A percentile compares a stretch with the other conserved stretches of the same genome.
phyloP scores from a whole-genome alignment of 2,329 filamentous ascomycete genomes.

The Sarocladium kiliense region DNA sequence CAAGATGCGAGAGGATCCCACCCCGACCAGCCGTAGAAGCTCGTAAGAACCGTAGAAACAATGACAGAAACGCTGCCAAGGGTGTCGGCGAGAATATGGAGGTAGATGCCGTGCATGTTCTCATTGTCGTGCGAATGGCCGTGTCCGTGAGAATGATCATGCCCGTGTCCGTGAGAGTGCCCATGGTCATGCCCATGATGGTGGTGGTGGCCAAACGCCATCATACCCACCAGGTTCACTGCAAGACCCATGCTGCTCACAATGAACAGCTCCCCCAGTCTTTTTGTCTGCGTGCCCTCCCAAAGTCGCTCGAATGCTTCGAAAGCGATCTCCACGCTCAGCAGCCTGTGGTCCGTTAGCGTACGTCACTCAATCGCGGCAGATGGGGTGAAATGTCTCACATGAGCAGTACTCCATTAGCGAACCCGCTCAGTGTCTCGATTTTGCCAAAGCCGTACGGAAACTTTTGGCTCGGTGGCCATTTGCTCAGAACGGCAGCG shows the following conservation, averaged over 20 bases:
- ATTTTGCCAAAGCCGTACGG: slow-evolving; percentile 97
- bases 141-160: slow-evolving; percentile 33
- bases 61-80: slow-evolving; percentile 94
- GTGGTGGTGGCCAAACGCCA: slow-evolving; percentile 70
- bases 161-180: slow-evolving; percentile 36
- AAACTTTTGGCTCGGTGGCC: slow-evolving; percentile 83
- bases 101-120: slow-evolving; percentile 96
- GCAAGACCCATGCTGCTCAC: slow-evolving; percentile 82
- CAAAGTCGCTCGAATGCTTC: slow-evolving; percentile 86
- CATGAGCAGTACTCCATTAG: slow-evolving; percentile 93
- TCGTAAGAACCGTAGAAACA: slow-evolving; percentile 80
- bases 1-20: slow-evolving; percentile 95
- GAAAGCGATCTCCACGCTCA: slow-evolving; percentile 93
- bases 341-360: slow-evolving; percentile 52
- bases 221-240: slow-evolving; percentile 90
- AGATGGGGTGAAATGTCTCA: slow-evolving; percentile 35
- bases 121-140: slow-evolving; percentile 70
- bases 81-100: slow-evolving; percentile 92
- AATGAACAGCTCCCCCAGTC: slow-evolving; percentile 79
- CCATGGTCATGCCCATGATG: slow-evolving; percentile 38
- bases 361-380: slow-evolving; percentile 6
- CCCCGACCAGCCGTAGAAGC: slow-evolving; percentile 83
- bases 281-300: slow-evolving; percentile 77
- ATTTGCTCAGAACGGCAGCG: slow-evolving; percentile 92
- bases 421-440: slow-evolving; percentile 92